phyloP scores from a whole-genome alignment of 2,329 filamentous ascomycete species.

The Parastagonospora nodorum region DNA sequence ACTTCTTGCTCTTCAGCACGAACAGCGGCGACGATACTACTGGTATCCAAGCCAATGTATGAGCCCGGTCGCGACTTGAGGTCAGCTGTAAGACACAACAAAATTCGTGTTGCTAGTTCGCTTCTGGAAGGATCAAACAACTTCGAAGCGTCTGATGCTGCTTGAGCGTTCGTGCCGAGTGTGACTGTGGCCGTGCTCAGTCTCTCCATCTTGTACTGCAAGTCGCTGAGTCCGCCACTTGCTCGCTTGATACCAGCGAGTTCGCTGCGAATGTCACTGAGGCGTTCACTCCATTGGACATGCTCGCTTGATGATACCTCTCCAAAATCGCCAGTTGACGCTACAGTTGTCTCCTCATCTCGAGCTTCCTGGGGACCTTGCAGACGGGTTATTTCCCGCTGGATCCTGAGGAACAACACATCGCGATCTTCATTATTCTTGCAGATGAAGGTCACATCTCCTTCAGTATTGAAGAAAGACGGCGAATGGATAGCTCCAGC shows the following conservation, averaged over 20 bases:
- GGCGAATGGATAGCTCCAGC: no score
- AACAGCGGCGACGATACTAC: constrained; percentile 12
- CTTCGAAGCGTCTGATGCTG: not conserved
- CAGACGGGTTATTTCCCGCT: not conserved
- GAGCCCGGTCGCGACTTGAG: constrained; percentile 18
- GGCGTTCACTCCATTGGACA: not conserved
- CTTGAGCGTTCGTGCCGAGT: not conserved
- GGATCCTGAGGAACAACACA: constrained; percentile 7
- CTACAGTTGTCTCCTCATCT: not conserved
- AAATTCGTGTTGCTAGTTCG: constrained; percentile 9
- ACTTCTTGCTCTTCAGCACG: not conserved
- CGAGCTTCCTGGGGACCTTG: not conserved
- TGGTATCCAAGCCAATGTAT: constrained; percentile 18
- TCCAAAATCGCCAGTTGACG: not conserved
- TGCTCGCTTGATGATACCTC: not conserved
- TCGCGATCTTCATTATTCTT: constrained; percentile 1
- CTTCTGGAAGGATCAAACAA: not conserved
- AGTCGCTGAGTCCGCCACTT: constrained; percentile 2
- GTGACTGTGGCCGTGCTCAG: constrained; percentile 8
- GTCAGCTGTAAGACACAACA: constrained; percentile 16
- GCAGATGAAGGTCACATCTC: constrained; percentile 11
- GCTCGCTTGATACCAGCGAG: not conserved
- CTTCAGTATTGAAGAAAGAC: not conserved
- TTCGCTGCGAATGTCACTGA: constrained; percentile 4
- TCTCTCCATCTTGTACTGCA: constrained; percentile 15